Percentiles rank a stretch among this genome's conserved stretches.
phyloP scores from a whole-genome alignment of 768 basidiomycete species.

The Amanita pallidorosea region DNA sequence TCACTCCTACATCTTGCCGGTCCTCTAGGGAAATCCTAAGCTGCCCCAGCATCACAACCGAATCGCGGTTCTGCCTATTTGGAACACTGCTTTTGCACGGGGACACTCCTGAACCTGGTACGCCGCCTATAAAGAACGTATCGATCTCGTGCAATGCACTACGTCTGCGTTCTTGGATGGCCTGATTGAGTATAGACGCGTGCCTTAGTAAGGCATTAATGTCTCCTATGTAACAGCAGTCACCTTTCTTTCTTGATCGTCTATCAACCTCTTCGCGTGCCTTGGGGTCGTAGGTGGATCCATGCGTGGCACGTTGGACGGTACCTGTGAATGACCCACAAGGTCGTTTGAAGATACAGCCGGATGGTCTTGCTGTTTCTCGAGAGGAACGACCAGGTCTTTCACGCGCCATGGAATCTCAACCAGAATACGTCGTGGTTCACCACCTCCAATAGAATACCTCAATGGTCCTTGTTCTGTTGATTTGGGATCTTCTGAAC shows the following conservation, averaged over 20 bases:
- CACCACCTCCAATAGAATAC: slow-evolving; percentile 36
- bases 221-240: not conserved
- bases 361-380: not conserved
- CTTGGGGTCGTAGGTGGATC: slow-evolving; percentile 11
- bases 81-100: slow-evolving; percentile 11
- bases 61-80: not conserved
- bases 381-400: slow-evolving; percentile 33
- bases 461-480: slow-evolving; percentile 9
- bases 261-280: slow-evolving; percentile 16
- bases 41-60: not conserved
- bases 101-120: slow-evolving; percentile 37
- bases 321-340: not conserved
- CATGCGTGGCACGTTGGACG: not conserved
- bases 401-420: slow-evolving; percentile 45
- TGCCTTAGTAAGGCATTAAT: not conserved
- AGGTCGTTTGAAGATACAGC: not conserved
- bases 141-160: slow-evolving; percentile 42
- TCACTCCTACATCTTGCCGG: not conserved
- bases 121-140: slow-evolving; percentile 41
- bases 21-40: not conserved
- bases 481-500: not conserved
- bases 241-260: slow-evolving; percentile 39
- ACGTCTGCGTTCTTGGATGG: slow-evolving; percentile 51
- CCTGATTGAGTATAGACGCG: slow-evolving; percentile 19
- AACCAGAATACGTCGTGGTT: slow-evolving; percentile 35